Evolutionary conservation across 441 rosid species (phyloP).

Genomic region (Francoa sonchifolia): DNA sequence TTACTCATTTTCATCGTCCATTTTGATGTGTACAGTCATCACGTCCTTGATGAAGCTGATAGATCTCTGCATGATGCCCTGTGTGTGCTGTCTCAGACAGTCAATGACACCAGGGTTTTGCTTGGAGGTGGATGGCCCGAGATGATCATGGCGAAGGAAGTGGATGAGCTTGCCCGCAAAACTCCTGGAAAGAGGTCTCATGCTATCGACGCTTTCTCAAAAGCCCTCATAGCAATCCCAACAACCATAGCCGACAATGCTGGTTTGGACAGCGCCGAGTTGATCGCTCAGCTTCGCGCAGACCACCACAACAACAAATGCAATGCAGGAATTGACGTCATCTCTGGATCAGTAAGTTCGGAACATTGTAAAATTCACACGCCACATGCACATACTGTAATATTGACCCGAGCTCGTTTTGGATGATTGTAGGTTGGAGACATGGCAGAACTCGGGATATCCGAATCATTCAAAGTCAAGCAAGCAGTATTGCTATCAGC

Average conservation of each 20-base stretch:
- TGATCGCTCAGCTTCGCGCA: conserved; percentile 89
- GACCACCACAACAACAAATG: conserved; percentile 83
- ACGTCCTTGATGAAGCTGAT: conserved; percentile 96
- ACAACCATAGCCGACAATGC: conserved; percentile 92
- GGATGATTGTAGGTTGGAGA: too few species aligned
- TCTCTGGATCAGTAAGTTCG: conserved; percentile 73
- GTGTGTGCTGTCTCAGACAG: conserved; percentile 92
- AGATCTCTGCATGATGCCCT: conserved; percentile 94
- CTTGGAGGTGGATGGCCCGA: conserved; percentile 99
- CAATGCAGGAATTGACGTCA: conserved; percentile 80
- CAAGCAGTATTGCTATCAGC: not conserved
- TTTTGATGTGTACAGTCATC: conserved; percentile 44
- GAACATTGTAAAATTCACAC: too few species aligned
- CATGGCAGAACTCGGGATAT: too few species aligned
- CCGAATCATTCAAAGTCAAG: not conserved
- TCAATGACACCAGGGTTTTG: conserved; percentile 81
- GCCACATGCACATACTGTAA: too few species aligned
- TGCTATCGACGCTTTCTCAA: conserved; percentile 89
- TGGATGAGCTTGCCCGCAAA: conserved; percentile 75
- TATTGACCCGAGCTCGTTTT: too few species aligned
- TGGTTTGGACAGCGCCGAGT: conserved; percentile 91
- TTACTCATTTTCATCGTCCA: not conserved
- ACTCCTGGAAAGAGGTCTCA: conserved; percentile 94
- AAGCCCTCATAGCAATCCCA: conserved; percentile 78
- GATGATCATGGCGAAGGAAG: conserved; percentile 96